Evolutionary conservation across 2,329 filamentous ascomycete species (phyloP), one percentile per base, ranked within the genome.

Genomic region (Penicillium sp.): DNA sequence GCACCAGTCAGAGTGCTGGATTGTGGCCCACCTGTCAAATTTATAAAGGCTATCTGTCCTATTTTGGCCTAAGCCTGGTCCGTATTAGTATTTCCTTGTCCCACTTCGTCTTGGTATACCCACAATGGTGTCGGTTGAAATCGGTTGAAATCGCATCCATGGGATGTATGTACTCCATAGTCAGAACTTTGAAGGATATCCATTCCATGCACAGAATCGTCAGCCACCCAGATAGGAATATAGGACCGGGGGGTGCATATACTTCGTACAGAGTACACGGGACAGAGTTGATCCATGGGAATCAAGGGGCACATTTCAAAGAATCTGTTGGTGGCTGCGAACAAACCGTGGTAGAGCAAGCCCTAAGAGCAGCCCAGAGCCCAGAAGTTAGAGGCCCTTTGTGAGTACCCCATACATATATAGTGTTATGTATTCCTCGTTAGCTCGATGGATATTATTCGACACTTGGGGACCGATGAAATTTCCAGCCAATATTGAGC

Each of bases 11-110:
- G 41, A 38, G 23, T 1, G 19, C 19, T 33, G 17, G 1, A 23
- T 17, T 17, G 17, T 17, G 56, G 39, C 49, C 58, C 57, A 60
- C 53, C 29, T 47, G 35, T 19, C 39, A 25, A 21, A n/a, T 12
- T n/a, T 44, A 27, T 39, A 19, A 38, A 19, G 4, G 8, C 7
- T n/a, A n/a, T n/a, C 6, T 35, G 13, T 35, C 33, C 2, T 35
- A 15, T 15, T 35, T 35, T 15, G 31, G 13, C 6, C 6, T 6
- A 8, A 17, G 8, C 13, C 15, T 35, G 31, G 31, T 15, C 31
- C 12, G 15, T n/a, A 17, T 36, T 17, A 7, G 35, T n/a, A 33
- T 33, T 33, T 17, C 35, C 35, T 19, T 19, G 35, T 38, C 35
- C 29, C 15, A 49, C 23, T 49, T 21, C 3, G 21, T 36, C 33